Base-by-base conservation (phyloP, 805 yeast genomes). In the Brettanomyces sp. region DNA sequence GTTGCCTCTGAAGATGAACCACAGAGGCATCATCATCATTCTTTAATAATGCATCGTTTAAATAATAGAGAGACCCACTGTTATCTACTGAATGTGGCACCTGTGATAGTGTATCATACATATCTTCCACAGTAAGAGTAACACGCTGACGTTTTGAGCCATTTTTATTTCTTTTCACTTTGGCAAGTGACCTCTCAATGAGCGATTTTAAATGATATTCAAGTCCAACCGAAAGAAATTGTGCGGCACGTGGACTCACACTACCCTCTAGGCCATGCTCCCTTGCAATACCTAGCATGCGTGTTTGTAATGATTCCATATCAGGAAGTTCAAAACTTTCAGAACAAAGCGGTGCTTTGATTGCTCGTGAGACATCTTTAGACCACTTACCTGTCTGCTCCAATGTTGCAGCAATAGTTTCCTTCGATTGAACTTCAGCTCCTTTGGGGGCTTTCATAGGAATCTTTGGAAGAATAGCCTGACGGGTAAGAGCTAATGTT, bases 241-340 rank as follows among this genome's bases (percentile, higher is more conserved):
- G 95, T n/a, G 85, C 76, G 5, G 84, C 85, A 21, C 79, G 80
- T n/a, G 81, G 74, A 40, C 79, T 81, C n/a, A 91, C 71, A 13
- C 80, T 78, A 1, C 95, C 95, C 0, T 89, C 73, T 7, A 93
- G 67, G 0, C 99, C 99, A 59, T 88, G 80, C 57, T 93, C 98
- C 55, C 96, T 73, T 52, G 93, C 83, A 8, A 85, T 80, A 57
- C 95, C 93, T 21, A 81, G 65, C 72, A 93, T 80, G 44, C 89
- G 72, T 11, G 80, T 67, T 44, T 78, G 76, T 40, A 93, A 63
- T 36, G 73, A 74, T 41, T 81, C 89, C 37, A 73, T 70, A 52
- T 91, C 98, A 0, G 97, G 97, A 4, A 93, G 62, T 51, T 90
- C 90, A 59, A 72, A 86, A 35, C 77, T 70, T 53, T 91, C 95